Percentiles rank a stretch among this genome's conserved stretches.
Evolutionary conservation across 352 stramenopile genomes (phyloP).

Genomic region (Thalassiosira exigua): DNA sequence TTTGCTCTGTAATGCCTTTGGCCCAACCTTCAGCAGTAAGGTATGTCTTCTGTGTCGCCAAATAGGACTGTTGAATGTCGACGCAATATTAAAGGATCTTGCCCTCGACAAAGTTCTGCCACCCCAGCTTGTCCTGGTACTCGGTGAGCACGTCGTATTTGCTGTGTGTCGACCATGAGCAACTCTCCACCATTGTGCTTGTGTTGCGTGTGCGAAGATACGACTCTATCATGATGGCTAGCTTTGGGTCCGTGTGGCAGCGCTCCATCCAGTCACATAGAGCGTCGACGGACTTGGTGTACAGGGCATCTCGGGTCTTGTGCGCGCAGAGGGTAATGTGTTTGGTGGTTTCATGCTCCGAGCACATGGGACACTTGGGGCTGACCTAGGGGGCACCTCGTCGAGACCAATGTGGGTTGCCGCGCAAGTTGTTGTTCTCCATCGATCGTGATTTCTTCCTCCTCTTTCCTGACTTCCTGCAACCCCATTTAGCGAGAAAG

Average conservation of each 20-base stretch:
- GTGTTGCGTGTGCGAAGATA: constrained; percentile 18
- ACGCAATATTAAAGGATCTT: background rate
- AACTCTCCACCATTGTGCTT: background rate
- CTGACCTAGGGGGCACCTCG: too few relatives aligned
- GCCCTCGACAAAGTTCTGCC: constrained; percentile 38
- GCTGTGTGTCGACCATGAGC: background rate
- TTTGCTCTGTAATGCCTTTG: constrained; percentile 5
- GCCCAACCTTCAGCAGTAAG: constrained; percentile 6
- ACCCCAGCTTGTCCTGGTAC: constrained; percentile 30
- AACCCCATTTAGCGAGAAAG: constrained; percentile 23
- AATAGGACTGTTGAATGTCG: background rate
- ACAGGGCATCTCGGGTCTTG: too few relatives aligned
- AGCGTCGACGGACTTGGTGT: constrained; percentile 11
- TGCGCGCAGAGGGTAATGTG: too few relatives aligned
- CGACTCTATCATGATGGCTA: background rate
- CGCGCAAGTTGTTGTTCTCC: constrained; percentile 39
- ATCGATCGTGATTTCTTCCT: background rate
- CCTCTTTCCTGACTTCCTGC: too few relatives aligned
- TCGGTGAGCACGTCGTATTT: background rate
- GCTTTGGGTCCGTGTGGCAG: background rate
- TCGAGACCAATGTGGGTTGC: background rate
- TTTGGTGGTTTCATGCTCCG: too few relatives aligned
- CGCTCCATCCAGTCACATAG: constrained; percentile 14
- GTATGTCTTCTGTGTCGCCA: background rate
- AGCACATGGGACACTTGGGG: too few relatives aligned